phyloP scores from a whole-genome alignment of 1,139 yeast genomes.

The Nadsonia starkeyi-henricii region DNA sequence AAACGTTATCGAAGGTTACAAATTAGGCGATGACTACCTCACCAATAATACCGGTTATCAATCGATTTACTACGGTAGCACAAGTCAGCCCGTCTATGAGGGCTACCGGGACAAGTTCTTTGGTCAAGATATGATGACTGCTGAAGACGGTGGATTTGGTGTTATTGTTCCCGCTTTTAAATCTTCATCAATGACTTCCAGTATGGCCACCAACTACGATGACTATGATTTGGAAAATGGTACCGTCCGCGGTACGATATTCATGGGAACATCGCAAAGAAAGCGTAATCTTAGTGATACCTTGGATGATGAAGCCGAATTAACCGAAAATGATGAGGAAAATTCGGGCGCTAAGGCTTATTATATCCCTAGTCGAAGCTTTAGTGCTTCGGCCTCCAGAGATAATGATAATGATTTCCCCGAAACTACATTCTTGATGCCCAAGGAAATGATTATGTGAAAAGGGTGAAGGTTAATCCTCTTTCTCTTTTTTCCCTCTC shows the following conservation, averaged over 20 bases:
- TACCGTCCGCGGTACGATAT: neutral
- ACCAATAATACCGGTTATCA: neutral
- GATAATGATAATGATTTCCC: neutral
- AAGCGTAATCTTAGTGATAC: neutral
- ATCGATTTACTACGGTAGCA: neutral
- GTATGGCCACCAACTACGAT: neutral
- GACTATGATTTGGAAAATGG: neutral
- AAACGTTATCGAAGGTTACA: neutral
- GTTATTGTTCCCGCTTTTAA: neutral
- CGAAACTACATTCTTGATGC: neutral
- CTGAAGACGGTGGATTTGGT: neutral
- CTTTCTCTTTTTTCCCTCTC: too few relatives aligned
- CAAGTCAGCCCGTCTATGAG: neutral
- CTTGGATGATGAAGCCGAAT: neutral
- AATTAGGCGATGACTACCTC: neutral
- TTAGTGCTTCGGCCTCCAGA: neutral
- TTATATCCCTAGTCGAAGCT: neutral
- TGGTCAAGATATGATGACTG: neutral
- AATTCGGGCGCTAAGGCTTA: neutral
- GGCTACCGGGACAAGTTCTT: neutral
- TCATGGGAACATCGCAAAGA: neutral
- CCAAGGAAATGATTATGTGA: neutral
- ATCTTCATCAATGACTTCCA: neutral
- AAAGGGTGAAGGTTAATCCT: neutral
- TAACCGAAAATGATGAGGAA: neutral